These are phyloP conservation scores for Tanacetum coccineum DNA, from an alignment of 129 eudicot species.

Conservation along the genomic window DNA sequence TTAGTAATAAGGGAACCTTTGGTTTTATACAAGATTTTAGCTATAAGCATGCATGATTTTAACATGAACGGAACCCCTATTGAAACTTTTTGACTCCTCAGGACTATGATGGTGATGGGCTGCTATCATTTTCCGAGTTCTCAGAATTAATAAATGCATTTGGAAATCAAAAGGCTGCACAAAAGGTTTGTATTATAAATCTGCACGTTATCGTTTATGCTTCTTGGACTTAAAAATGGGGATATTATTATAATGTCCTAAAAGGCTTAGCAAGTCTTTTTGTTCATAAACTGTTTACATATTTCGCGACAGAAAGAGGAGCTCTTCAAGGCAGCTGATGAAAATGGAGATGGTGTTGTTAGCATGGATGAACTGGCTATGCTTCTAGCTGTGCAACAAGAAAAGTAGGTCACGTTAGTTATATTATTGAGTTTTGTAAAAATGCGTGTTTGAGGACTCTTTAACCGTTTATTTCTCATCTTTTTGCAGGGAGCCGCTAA, in stretches of 20 bases:
- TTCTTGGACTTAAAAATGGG: no score
- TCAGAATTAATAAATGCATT: slow-evolving; percentile 78
- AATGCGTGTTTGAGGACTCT: no score
- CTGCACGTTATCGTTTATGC: slow-evolving; percentile 6
- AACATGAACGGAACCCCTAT: no score
- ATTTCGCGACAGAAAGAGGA: slow-evolving; percentile 67
- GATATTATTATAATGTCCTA: no score
- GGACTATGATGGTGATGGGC: slow-evolving; percentile 85
- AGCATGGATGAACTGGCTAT: slow-evolving; percentile 94
- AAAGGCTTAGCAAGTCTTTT: neutral
- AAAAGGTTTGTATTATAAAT: slow-evolving; percentile 53
- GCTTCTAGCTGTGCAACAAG: slow-evolving; percentile 85
- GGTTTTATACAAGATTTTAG: neutral
- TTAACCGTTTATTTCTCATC: neutral
- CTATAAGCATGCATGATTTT: no score
- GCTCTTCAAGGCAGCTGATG: slow-evolving; percentile 85
- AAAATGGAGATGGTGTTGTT: slow-evolving; percentile 86
- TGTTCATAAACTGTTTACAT: slow-evolving; percentile 8
- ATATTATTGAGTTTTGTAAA: no score
- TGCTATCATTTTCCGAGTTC: slow-evolving; percentile 69
- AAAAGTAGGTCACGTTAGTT: slow-evolving; percentile 50
- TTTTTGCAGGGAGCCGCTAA: slow-evolving; percentile 73
- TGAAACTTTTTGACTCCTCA: slow-evolving; percentile 32
- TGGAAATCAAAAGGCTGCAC: slow-evolving; percentile 81
- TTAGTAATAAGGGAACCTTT: neutral